Evolutionary conservation across 441 rosid genomes (phyloP), one percentile per base, ranked within the genome.

Genomic region (Manihot esculenta): DNA sequence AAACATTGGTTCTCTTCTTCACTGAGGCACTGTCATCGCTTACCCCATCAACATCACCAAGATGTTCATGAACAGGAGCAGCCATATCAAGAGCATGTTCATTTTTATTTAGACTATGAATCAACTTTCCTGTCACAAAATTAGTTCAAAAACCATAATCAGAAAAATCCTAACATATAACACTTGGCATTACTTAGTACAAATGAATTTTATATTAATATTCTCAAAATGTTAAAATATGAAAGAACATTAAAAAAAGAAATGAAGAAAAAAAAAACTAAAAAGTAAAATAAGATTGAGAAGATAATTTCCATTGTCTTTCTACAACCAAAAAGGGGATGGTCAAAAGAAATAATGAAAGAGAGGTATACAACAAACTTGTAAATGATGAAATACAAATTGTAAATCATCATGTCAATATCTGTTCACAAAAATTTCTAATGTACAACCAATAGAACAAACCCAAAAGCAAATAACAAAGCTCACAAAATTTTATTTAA

Each of bases 81-180:
- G 95, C 88, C 92, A 90, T 90, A 77, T 88, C 98, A 71, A 90
- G 86, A 76, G 95, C 93, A 75, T 85, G 98, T 71, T 90, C 90
- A 70, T 93, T 93, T 80, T 93, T 93, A 79, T 93, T 93, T 74
- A 89, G 83, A 76, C 84, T 84, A 48, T 90, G 98, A 79, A 93
- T 93, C 51, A 83, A 76, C 89, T 87, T 90, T 62, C 98, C 97
- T 93, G 89, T 10, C 69, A 70, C 21, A 7, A 61, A 38, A 54
- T 38, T 11, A 42, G 71, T 59, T 21, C 15, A 49, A 30, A 67
- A 21, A 71, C 21, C 47, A 65, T 61, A 74, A 71, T 69, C 44
- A 72, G 54, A 55, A 62, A 24, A 7, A 72, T 45, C 24, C 54
- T 66, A 55, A 66, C 21, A 66, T 62, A 71, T 10, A 9, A 69